Base-by-base conservation (phyloP, 371 early-diverging fungal species). In the Smittium culicis region DNA sequence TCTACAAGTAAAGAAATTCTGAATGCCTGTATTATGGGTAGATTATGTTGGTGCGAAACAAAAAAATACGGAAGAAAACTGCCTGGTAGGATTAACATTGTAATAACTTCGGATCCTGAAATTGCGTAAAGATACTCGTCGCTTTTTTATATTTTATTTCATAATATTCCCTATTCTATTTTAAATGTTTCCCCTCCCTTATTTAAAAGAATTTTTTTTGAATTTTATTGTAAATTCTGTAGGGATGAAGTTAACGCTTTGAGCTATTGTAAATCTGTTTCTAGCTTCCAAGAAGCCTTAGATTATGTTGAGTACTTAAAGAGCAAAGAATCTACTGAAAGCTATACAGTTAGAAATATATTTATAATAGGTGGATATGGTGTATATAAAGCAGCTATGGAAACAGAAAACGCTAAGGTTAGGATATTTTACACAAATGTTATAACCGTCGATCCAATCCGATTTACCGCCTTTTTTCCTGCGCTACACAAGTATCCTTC, bases 1-100 rank as follows among this genome's bases (percentile, higher is more conserved):
- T 2, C n/a, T 66, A 17, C 27, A 30, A 56, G 64, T 61, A 67
- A 35, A 45, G 8, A 34, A 25, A 8, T 27, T 14, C 27, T 71
- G 68, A 95, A 95, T 71, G 88, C 86, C 0, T 87, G 88, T 35
- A 86, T 95, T 69, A 90, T 93, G 90, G 96, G 96, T 27, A 80
- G 93, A 59, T 75, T 79, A 31, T 92, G 92, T 5, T 94, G 93
- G 93, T 90, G 90, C 66, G 88, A 90, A 3, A 87, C 92, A 59
- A 96, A 95, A 2, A 66, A 68, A 24, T 82, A 82, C 66, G 86
- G 81, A 66, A 79, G 88, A 61, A 96, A 96, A 2, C 77, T 97
- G 30, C 69, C 72, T 3, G 71, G 78, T 57, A 80, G 97, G 45
- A 75, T 86, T 68, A 95, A 94, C 73, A 80, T 96, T 64, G 85